A percentile compares a stretch with the other conserved stretches of the same genome.
phyloP scores from a whole-genome alignment of 805 yeast genomes.

The Yarrowia alimentaria region DNA sequence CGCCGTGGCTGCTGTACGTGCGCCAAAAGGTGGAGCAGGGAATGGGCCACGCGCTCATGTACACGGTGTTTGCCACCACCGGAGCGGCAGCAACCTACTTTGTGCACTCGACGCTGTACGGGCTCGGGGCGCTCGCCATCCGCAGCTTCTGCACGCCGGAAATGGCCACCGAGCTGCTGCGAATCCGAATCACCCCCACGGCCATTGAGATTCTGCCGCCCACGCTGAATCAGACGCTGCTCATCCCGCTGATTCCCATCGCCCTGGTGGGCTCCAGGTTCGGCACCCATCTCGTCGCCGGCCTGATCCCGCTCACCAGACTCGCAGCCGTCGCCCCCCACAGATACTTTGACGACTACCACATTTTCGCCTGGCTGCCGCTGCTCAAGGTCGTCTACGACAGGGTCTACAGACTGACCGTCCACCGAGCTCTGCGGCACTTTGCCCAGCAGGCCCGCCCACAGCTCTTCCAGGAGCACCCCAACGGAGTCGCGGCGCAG shows the following conservation, averaged over 20 bases:
- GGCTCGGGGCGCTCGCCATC: slow-evolving; percentile 15
- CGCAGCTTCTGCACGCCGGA: slow-evolving; percentile 17
- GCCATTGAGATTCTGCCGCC: slow-evolving; percentile 25
- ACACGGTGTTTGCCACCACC: slow-evolving; percentile 9
- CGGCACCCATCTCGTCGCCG: neutral
- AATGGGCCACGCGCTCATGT: slow-evolving; percentile 21
- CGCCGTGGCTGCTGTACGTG: slow-evolving; percentile 13
- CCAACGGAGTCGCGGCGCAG: neutral
- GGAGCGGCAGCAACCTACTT: slow-evolving; percentile 23
- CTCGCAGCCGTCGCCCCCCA: slow-evolving; percentile 5
- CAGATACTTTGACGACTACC: slow-evolving; percentile 21
- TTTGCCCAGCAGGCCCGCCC: slow-evolving; percentile 19
- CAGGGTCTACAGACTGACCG: slow-evolving; percentile 13
- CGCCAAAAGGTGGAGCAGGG: slow-evolving; percentile 21
- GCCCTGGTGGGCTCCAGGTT: slow-evolving; percentile 4
- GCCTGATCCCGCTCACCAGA: slow-evolving; percentile 8
- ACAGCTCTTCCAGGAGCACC: slow-evolving; percentile 16
- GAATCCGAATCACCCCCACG: slow-evolving; percentile 24
- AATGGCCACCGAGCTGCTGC: slow-evolving; percentile 15
- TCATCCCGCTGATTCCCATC: slow-evolving; percentile 17
- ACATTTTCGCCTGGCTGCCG: slow-evolving; percentile 22
- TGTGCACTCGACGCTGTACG: slow-evolving; percentile 15
- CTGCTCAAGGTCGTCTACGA: slow-evolving; percentile 19
- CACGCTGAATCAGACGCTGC: slow-evolving; percentile 13
- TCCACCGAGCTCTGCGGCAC: slow-evolving; percentile 4